phyloP scores from a whole-genome alignment of 352 stramenopile genomes.

The Globisporangium heterothallicum region DNA sequence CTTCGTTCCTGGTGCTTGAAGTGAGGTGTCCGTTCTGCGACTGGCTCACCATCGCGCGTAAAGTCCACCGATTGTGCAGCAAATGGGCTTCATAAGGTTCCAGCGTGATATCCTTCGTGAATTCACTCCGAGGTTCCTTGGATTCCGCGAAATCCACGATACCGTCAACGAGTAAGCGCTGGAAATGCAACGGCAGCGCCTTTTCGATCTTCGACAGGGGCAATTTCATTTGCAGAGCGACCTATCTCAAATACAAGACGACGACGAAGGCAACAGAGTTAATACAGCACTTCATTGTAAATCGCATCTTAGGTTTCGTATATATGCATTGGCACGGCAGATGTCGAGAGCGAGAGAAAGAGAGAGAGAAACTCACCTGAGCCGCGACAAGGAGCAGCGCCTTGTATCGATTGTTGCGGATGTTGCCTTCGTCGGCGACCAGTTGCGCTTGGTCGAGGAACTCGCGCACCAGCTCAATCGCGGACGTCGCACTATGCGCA shows the following conservation, averaged over 20 bases:
- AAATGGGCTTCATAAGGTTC: constrained; percentile 46
- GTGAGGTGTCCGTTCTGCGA: constrained; percentile 70
- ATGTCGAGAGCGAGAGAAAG: not conserved
- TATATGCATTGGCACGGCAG: too few relatives aligned
- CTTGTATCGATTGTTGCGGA: constrained; percentile 69
- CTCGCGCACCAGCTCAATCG: constrained; percentile 75
- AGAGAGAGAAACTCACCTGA: constrained; percentile 20
- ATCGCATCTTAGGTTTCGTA: too few relatives aligned
- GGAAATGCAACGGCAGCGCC: constrained; percentile 65
- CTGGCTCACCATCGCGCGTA: constrained; percentile 65
- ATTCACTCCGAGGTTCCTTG: constrained; percentile 23
- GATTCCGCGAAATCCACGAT: constrained; percentile 70
- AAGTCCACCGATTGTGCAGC: constrained; percentile 71
- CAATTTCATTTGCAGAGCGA: constrained; percentile 71
- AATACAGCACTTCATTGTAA: not conserved
- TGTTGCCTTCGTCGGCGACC: constrained; percentile 68
- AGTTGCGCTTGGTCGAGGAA: constrained; percentile 83
- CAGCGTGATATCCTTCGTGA: constrained; percentile 27
- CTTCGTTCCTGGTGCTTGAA: constrained; percentile 53
- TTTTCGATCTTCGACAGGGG: constrained; percentile 49
- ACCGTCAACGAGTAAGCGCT: constrained; percentile 77
- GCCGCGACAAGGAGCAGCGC: constrained; percentile 66
- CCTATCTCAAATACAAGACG: not conserved
- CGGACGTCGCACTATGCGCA: constrained; percentile 53
- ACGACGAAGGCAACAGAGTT: not conserved